Evolutionary conservation across 305 asterid genomes (phyloP), one percentile per base, ranked within the genome.

Genomic region (Fraxinus dipetala): DNA sequence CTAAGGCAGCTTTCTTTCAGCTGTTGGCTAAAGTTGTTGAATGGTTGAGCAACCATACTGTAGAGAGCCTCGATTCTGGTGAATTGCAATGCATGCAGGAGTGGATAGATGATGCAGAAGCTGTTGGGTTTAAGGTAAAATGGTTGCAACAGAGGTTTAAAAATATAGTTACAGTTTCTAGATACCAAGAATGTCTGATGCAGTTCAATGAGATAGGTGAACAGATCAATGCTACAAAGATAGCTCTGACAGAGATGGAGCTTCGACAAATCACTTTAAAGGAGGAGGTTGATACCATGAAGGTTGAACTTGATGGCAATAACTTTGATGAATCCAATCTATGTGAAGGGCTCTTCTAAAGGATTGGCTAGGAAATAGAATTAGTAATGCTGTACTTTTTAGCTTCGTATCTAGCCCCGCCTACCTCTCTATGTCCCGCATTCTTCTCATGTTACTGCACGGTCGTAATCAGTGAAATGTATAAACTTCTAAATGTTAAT

Each of bases 111-210:
- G 90, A 85, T 75, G 86, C 80, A 10, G 76, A 80, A 20, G 75
- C 87, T 34, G 85, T 85, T 63, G 90, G 88, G 74, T 85, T 87
- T 80, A 56, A 72, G 74, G 87, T 87, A 65, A 87, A 76, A 1
- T 87, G 90, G 90, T 73, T 85, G 84, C 90, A 63, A 78, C 78
- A 81, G 72, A 83, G 90, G 76, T 83, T 87, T 69, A 79, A 38
- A 38, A 36, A 34, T 61, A 30, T 83, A 51, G 48, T 61, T 45
- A 20, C 43, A 20, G 32, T 54, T 72, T 81, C 61, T 69, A 83
- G 81, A 75, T 72, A 51, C 85, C 81, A 26, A 72, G 79, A 76
- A 24, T 3, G 18, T n/a, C 43, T 30, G 75, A 36, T 8, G 85
- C 75, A 45, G 22, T 79, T 81, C 70, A 76, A 76, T 1, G 72